These are phyloP conservation scores for Zygoascus flipseniorum DNA, from an alignment of 805 yeast species.

Conservation along the genomic window DNA sequence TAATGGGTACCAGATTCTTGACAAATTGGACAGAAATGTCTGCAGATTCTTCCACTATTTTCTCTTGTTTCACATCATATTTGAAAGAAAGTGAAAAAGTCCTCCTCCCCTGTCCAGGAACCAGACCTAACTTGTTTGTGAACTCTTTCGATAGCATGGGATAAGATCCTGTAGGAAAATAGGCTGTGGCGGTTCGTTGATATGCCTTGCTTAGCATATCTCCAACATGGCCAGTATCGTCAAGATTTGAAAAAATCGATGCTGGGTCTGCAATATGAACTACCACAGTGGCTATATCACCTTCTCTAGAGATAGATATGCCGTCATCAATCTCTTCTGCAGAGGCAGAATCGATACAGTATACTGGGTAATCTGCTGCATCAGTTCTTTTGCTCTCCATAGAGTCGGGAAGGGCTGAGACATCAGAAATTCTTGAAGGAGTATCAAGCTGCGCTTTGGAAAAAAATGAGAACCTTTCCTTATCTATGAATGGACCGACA, in stretches of 20 bases:
- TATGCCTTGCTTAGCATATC: constrained; percentile 47
- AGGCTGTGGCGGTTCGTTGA: constrained; percentile 55
- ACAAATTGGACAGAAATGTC: constrained; percentile 36
- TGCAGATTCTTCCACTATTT: constrained; percentile 12
- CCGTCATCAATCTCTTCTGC: constrained; percentile 97
- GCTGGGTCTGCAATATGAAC: constrained; percentile 87
- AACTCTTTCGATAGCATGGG: constrained; percentile 65
- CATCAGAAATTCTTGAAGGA: background rate
- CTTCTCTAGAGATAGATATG: constrained; percentile 41
- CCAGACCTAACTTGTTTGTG: constrained; percentile 45
- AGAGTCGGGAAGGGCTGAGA: constrained; percentile 3
- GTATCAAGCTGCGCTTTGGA: background rate
- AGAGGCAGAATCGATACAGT: constrained; percentile 70
- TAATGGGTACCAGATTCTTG: constrained; percentile 41
- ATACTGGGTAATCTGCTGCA: constrained; percentile 40
- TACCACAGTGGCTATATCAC: constrained; percentile 34
- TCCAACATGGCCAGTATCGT: constrained; percentile 2
- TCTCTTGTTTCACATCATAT: constrained; percentile 22
- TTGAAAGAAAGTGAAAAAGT: constrained; percentile 39
- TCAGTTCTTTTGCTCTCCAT: constrained; percentile 8
- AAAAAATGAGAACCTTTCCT: constrained; percentile 8
- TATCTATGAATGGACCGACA: constrained; percentile 8
- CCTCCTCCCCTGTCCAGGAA: constrained; percentile 32
- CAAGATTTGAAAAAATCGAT: constrained; percentile 39
- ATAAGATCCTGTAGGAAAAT: constrained; percentile 55